Evolutionary conservation across 768 basidiomycete species (phyloP), one percentile per base, ranked within the genome.

Genomic region (Arthromyces matolae): DNA sequence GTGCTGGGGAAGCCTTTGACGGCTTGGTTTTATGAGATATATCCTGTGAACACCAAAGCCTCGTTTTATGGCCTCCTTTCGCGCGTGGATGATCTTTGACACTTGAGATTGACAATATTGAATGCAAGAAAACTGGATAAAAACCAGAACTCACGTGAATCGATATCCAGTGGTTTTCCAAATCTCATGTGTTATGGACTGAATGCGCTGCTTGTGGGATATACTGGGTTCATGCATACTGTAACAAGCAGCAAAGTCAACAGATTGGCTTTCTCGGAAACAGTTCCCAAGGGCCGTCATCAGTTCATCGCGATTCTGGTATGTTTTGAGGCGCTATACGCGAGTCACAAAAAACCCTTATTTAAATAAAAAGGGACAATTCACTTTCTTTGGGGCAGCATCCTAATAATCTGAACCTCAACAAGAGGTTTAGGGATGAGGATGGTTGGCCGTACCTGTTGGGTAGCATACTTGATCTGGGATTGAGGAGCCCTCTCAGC

Each of bases 21-120:
- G 66, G 61, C 55, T 74, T 76, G 6, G 65, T 69, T 44, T 68
- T 67, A 48, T 75, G 71, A 14, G 69, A 68, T 42, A 69, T 67
- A 50, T 79, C 77, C 50, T 76, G 77, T 8, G 74, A 76, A 60
- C 75, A 79, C 73, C 75, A 75, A 14, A 74, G 65, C 25, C 75
- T 67, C 18, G 73, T 77, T 53, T 77, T 79, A 58, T 77, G 71
- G 8, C 76, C 76, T 46, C 67, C 65, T 31, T 70, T 71, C 31
- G 71, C 64, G 10, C 64, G 70, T 13, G 74, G 75, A 48, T 78
- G 75, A 55, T 78, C 76, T 52, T 76, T 77, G 9, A 77, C 71
- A 8, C 75, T 78, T n/a, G 55, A 33, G 32, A 7, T 33, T 22
- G 22, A 28, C 25, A 39, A 29, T 38, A 34, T 9, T 31, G 18